Percentiles rank a stretch among this genome's conserved stretches.
These are phyloP conservation scores for Fusarium ambrosium DNA, from an alignment of 2,329 filamentous ascomycete genomes.

Conservation along the genomic window DNA sequence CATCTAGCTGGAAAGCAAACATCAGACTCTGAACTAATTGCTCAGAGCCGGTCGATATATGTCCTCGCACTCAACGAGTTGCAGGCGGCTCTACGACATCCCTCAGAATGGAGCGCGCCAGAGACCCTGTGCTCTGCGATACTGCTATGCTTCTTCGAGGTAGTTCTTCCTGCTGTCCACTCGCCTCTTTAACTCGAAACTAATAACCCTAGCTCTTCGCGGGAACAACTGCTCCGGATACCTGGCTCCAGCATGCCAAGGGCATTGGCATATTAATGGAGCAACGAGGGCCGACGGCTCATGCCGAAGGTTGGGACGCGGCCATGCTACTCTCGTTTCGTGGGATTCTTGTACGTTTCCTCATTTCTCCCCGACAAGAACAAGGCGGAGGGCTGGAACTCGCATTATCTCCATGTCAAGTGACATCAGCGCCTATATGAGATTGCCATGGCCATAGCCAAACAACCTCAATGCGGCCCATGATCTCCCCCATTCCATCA, in stretches of 20 bases:
- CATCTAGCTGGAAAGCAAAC: conserved; percentile 56
- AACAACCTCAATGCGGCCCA: conserved; percentile 12
- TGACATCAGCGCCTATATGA: conserved; percentile 22
- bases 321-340: conserved; percentile 56
- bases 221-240: conserved; percentile 53
- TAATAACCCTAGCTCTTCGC: conserved; percentile 55
- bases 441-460: conserved; percentile 8
- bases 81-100: conserved; percentile 54
- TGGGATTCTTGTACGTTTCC: conserved; percentile 52
- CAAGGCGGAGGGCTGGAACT: conserved; percentile 15
- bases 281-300: conserved; percentile 54
- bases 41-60: conserved; percentile 55
- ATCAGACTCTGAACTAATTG: conserved; percentile 48
- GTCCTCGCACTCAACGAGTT: conserved; percentile 53
- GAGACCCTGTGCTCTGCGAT: conserved; percentile 60
- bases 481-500: conserved; percentile 29
- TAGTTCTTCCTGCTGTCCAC: conserved; percentile 30
- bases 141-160: conserved; percentile 57
- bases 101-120: conserved; percentile 54
- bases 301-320: conserved; percentile 53
- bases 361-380: conserved; percentile 13
- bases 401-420: conserved; percentile 33
- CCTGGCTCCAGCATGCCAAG: conserved; percentile 57
- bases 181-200: conserved; percentile 11
- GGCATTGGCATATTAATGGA: conserved; percentile 56